These are phyloP conservation scores for Raphanus hybrid DNA, from an alignment of 441 rosid genomes.

Conservation along the genomic window DNA sequence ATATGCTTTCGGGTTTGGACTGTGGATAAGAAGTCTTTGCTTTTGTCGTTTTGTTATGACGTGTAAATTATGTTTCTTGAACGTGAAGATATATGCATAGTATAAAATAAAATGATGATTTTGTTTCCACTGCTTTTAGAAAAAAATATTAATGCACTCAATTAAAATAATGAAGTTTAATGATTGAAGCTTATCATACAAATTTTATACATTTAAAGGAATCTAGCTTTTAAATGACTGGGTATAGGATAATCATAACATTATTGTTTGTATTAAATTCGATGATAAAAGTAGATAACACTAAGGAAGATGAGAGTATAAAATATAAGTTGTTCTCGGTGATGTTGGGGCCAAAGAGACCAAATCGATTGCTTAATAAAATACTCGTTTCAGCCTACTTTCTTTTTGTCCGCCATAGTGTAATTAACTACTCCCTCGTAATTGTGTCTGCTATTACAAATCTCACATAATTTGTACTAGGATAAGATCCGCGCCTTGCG, in stretches of 20 bases:
- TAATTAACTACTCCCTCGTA: too few relatives aligned
- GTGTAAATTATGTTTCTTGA: conserved; percentile 35
- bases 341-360: conserved; percentile 36
- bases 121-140: conserved; percentile 18
- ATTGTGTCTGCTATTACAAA: not conserved
- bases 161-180: not conserved
- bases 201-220: conserved; percentile 4
- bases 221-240: conserved; percentile 7
- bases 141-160: not conserved
- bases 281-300: conserved; percentile 14
- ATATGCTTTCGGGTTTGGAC: conserved; percentile 26
- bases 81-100: conserved; percentile 19
- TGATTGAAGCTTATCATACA: not conserved
- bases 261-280: conserved; percentile 4
- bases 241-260: conserved; percentile 2
- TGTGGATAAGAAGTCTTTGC: conserved; percentile 38
- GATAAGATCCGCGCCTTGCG: too few relatives aligned
- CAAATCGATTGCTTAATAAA: conserved; percentile 21
- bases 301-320: conserved; percentile 1
- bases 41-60: conserved; percentile 40
- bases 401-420: too few relatives aligned
- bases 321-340: not conserved
- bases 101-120: conserved; percentile 22
- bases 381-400: not conserved
- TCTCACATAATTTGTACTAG: not conserved